Evolutionary conservation across 768 basidiomycete species (phyloP), one percentile per base, ranked within the genome.

Genomic region (Atractiella rhizophila): DNA sequence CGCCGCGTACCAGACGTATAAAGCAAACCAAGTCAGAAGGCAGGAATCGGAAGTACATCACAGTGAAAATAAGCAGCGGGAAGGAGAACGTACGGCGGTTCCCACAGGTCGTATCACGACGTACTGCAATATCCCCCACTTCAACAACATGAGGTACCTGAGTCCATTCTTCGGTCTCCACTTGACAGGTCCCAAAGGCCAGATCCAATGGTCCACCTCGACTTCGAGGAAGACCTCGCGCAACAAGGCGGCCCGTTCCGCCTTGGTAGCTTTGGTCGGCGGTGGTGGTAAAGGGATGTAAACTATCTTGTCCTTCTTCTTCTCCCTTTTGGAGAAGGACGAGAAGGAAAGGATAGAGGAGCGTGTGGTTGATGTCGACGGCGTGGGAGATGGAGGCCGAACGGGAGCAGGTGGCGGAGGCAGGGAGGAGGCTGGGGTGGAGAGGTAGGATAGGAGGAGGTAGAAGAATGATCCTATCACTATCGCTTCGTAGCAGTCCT

Each of bases 391-490:
- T 8, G 29, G 11, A 30, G 11, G 29, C 11, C n/a, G 11, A 30
- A n/a, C 29, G 11, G 11, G 11, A n/a, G 11, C n/a, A 11, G 29
- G 29, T 11, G n/a, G n/a, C n/a, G 29, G n/a, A 30, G 29, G n/a
- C 29, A 30, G 11, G n/a, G n/a, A 30, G 11, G 9, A 10, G 4
- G 63, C 55, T 47, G 72, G 65, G 31, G 68, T 70, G 0, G 73
- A 74, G 11, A 79, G 57, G 59, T 76, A 79, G 43, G 64, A 64
- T 37, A 79, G 62, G 23, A 81, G 64, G 25, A 81, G 65, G 52
- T 76, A 77, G 59, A 81, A 78, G 63, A 79, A 79, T 2, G 74
- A 64, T 0, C 71, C 74, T 44, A 81, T 60, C 11, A 78, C 71
- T 28, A 73, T 68, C 10, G 75, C 68, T 61, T 79, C 77, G 57